Percentiles rank a stretch among this genome's conserved stretches.
phyloP scores from a whole-genome alignment of 805 yeast genomes.

The Saccharomycopsis selenospora region DNA sequence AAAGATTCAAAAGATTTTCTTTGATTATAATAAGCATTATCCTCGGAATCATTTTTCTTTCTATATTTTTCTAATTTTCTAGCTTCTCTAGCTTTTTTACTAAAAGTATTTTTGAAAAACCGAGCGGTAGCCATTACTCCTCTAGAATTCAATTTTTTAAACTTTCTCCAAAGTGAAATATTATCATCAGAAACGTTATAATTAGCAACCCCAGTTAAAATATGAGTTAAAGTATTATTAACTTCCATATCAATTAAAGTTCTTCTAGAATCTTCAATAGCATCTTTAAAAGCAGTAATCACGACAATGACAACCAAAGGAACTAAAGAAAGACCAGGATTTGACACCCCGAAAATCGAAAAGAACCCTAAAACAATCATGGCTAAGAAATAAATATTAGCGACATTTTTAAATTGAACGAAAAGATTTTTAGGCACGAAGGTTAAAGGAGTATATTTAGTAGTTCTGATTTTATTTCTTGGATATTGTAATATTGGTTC shows the following conservation, averaged over 20 bases:
- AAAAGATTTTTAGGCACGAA: slow-evolving; percentile 80
- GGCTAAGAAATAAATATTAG: slow-evolving; percentile 79
- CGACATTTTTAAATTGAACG: slow-evolving; percentile 80
- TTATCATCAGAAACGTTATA: slow-evolving; percentile 56
- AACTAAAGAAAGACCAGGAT: slow-evolving; percentile 66
- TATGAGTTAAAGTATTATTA: slow-evolving; percentile 67
- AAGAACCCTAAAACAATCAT: slow-evolving; percentile 75
- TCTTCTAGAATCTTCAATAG: slow-evolving; percentile 73
- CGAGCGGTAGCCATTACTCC: slow-evolving; percentile 21
- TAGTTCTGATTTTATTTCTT: slow-evolving; percentile 88
- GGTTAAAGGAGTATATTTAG: slow-evolving; percentile 87
- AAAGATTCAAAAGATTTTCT: slow-evolving; percentile 36
- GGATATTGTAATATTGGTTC: slow-evolving; percentile 58
- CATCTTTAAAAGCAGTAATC: slow-evolving; percentile 73
- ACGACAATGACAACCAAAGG: slow-evolving; percentile 73
- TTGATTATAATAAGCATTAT: slow-evolving; percentile 24
- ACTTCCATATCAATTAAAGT: slow-evolving; percentile 65
- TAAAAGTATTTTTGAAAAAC: slow-evolving; percentile 26
- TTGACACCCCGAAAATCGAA: slow-evolving; percentile 72
- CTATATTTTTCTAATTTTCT: slow-evolving; percentile 24
- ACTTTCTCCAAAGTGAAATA: slow-evolving; percentile 59
- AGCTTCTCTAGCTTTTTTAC: slow-evolving; percentile 32
- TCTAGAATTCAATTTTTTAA: slow-evolving; percentile 48
- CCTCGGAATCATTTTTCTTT: slow-evolving; percentile 24
- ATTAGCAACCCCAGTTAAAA: slow-evolving; percentile 48